Conservation (phyloP, 169 alveolate genomes). For the Eimeria praecox region DNA sequence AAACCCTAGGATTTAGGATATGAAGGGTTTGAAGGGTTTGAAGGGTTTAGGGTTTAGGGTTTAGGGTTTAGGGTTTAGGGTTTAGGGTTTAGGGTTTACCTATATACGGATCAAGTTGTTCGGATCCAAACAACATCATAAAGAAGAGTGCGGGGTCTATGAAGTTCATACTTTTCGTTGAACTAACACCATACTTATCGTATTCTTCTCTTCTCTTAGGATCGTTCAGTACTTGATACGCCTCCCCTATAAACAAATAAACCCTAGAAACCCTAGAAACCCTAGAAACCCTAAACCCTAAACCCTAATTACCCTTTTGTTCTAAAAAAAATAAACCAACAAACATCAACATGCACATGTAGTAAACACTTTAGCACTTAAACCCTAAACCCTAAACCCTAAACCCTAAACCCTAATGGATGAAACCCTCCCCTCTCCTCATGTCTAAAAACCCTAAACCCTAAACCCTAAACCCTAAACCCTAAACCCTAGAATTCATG, state of each 20-base stretch:
- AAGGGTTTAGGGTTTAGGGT: slow-evolving; percentile 33
- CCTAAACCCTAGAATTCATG: neutral
- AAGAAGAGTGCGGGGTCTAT: slow-evolving; percentile 92
- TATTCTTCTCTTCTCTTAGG: slow-evolving; percentile 95
- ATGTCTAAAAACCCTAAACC: too few relatives aligned
- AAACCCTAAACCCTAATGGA: too few relatives aligned
- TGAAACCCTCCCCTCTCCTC: too few relatives aligned
- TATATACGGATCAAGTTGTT: slow-evolving; percentile 92
- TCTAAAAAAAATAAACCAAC: too few relatives aligned
- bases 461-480: neutral
- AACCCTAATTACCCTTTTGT: too few relatives aligned
- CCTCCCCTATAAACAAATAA: too few relatives aligned
- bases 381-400: too few relatives aligned
- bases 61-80: slow-evolving; percentile 68
- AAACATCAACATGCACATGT: too few relatives aligned
- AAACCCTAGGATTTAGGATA: slow-evolving; percentile 56
- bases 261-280: too few relatives aligned
- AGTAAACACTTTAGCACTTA: too few relatives aligned
- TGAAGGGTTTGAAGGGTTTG: slow-evolving; percentile 23
- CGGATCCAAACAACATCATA: slow-evolving; percentile 94
- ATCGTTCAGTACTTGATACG: slow-evolving; percentile 97
- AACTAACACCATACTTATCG: slow-evolving; percentile 95
- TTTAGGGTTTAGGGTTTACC: slow-evolving; percentile 92
- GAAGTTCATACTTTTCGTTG: slow-evolving; percentile 94
- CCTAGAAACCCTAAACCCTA: too few relatives aligned